phyloP scores from a whole-genome alignment of 1,139 yeast species.

The Candida dubliniensis region DNA sequence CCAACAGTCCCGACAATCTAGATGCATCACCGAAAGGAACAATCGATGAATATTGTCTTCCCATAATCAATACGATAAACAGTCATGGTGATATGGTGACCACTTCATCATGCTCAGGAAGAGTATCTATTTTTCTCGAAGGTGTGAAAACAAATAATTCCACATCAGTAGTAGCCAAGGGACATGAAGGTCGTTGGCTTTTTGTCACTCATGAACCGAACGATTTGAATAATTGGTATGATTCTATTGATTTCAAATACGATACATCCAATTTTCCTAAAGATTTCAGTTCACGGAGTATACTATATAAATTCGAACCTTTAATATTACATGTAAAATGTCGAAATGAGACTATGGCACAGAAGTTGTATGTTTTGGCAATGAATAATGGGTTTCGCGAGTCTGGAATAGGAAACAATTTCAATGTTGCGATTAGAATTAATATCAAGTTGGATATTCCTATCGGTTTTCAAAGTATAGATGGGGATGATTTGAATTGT shows the following conservation, averaged over 20 bases:
- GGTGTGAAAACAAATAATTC: conserved; percentile 42
- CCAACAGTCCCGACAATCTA: conserved; percentile 43
- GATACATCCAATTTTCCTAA: conserved; percentile 9
- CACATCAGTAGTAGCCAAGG: conserved; percentile 76
- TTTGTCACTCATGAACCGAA: conserved; percentile 69
- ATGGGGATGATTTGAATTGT: conserved; percentile 28
- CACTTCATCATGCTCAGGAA: conserved; percentile 85
- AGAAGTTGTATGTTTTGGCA: conserved; percentile 63
- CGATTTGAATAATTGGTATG: conserved; percentile 55
- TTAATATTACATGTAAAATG: conserved; percentile 82
- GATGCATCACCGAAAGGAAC: conserved; percentile 87
- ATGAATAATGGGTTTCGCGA: conserved; percentile 87
- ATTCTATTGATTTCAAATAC: conserved; percentile 27
- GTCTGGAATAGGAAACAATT: conserved; percentile 78
- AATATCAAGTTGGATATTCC: conserved; percentile 74
- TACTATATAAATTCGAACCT: conserved; percentile 80
- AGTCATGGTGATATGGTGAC: conserved; percentile 69
- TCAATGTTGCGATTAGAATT: conserved; percentile 75
- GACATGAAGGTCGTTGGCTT: conserved; percentile 83
- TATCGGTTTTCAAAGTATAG: conserved; percentile 51
- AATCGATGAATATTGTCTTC: conserved; percentile 69
- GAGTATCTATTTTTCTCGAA: conserved; percentile 78
- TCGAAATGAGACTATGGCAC: conserved; percentile 58
- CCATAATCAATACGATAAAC: conserved; percentile 69
- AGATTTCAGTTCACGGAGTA: conserved; percentile 43